A percentile compares a stretch with the other conserved stretches of the same genome.
Conservation (phyloP, 2,329 filamentous ascomycete genomes). For the Diaporthe ilicicola region DNA sequence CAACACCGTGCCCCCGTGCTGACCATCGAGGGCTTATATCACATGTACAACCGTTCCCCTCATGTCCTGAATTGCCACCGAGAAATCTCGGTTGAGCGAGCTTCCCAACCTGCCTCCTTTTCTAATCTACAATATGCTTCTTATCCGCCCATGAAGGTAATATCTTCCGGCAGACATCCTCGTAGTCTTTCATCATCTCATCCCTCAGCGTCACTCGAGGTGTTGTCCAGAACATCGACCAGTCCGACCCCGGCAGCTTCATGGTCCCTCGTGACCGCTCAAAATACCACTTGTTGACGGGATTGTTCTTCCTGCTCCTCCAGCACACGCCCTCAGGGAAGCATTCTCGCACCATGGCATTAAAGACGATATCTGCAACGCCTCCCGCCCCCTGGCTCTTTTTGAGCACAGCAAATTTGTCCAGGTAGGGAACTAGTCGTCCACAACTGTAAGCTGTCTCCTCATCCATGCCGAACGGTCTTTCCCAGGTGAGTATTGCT, state of each 20-base stretch:
- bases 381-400: conserved; percentile 89
- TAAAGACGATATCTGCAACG: conserved; percentile 95
- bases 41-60: no score
- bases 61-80: no score
- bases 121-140: conserved; percentile 65
- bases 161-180: conserved; percentile 74
- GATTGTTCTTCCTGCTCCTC: conserved; percentile 89
- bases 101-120: background rate
- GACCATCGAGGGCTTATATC: no score
- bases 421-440: conserved; percentile 88
- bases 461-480: conserved; percentile 67
- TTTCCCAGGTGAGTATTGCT: conserved; percentile 94
- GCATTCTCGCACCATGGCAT: conserved; percentile 89
- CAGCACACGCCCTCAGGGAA: conserved; percentile 92
- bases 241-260: conserved; percentile 83
- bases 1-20: no score
- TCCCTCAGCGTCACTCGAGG: conserved; percentile 65
- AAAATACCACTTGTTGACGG: conserved; percentile 99
- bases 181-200: conserved; percentile 71
- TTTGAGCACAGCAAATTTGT: conserved; percentile 95
- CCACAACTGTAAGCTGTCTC: conserved; percentile 62
- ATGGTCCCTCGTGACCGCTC: conserved; percentile 85
- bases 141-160: conserved; percentile 71
- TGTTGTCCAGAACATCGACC: conserved; percentile 99
- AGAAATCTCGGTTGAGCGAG: background rate